phyloP scores from a whole-genome alignment of 768 basidiomycete species.

The Leccinum arenicola region DNA sequence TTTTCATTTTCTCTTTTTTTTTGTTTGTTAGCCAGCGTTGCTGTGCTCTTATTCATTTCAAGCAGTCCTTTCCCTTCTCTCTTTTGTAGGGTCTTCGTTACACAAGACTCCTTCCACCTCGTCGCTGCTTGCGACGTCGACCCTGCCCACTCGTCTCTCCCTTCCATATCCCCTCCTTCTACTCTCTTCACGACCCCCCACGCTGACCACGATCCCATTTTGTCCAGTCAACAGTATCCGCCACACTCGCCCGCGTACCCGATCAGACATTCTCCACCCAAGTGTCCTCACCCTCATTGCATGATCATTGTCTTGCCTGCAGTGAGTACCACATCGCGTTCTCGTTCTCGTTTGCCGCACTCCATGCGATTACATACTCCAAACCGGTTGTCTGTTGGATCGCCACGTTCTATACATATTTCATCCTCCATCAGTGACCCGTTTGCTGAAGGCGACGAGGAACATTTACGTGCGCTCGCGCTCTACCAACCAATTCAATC shows the following conservation, averaged over 20 bases:
- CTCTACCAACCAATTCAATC: background rate
- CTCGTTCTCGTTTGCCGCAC: slow-evolving; percentile 10
- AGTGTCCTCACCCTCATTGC: slow-evolving; percentile 36
- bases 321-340: slow-evolving; percentile 32
- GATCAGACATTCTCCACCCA: slow-evolving; percentile 38
- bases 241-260: slow-evolving; percentile 34
- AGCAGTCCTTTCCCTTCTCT: slow-evolving; percentile 19
- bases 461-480: background rate
- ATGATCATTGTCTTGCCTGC: slow-evolving; percentile 38
- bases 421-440: slow-evolving; percentile 8
- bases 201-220: slow-evolving; percentile 40
- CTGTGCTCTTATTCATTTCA: slow-evolving; percentile 34
- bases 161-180: slow-evolving; percentile 25
- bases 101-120: slow-evolving; percentile 22
- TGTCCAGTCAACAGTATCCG: slow-evolving; percentile 24
- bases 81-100: slow-evolving; percentile 26
- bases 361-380: slow-evolving; percentile 4
- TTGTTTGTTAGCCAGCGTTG: slow-evolving; percentile 19
- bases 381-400: background rate
- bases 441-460: slow-evolving; percentile 5
- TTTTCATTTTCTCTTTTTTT: slow-evolving; percentile 13
- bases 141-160: slow-evolving; percentile 12
- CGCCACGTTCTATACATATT: slow-evolving; percentile 12
- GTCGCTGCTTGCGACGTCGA: slow-evolving; percentile 25
- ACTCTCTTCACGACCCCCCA: slow-evolving; percentile 31